Evolutionary conservation across 2,329 filamentous ascomycete species (phyloP).

Genomic region (Capronia epimyces): DNA sequence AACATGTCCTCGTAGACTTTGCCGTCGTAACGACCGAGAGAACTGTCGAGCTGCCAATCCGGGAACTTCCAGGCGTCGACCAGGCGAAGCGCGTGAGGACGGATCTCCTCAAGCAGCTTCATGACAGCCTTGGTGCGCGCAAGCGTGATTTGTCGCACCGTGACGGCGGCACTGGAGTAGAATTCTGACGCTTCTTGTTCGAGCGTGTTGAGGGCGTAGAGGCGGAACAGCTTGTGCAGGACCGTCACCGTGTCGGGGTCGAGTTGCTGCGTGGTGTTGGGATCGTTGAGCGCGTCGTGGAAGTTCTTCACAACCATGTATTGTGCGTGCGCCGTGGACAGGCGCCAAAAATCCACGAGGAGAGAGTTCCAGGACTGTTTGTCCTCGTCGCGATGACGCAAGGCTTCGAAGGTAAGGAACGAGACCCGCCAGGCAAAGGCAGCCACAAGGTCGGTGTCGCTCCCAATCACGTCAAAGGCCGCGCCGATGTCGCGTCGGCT

Average conservation of each 20-base stretch:
- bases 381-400: constrained; percentile 67
- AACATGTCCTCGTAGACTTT: constrained; percentile 76
- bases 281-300: constrained; percentile 61
- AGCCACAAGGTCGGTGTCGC: constrained; percentile 63
- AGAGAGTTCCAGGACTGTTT: constrained; percentile 74
- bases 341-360: constrained; percentile 70
- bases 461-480: constrained; percentile 67
- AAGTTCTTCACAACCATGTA: constrained; percentile 76
- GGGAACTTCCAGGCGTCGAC: constrained; percentile 73
- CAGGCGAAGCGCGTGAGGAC: constrained; percentile 65
- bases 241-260: constrained; percentile 54
- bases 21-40: constrained; percentile 64
- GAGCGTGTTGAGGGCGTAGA: constrained; percentile 61
- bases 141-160: constrained; percentile 66
- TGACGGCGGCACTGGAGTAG: constrained; percentile 64
- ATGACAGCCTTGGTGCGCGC: constrained; percentile 63
- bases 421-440: constrained; percentile 72
- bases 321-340: constrained; percentile 69
- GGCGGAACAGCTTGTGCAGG: constrained; percentile 62
- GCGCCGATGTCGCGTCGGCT: constrained; percentile 63
- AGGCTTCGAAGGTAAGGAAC: constrained; percentile 68
- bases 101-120: constrained; percentile 63
- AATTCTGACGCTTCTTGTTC: constrained; percentile 67
- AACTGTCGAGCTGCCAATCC: constrained; percentile 71
- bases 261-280: constrained; percentile 48